Evolutionary conservation across 139 green algal genomes (phyloP), one percentile per base, ranked within the genome.

Genomic region (Monoraphidium neglectum): DNA sequence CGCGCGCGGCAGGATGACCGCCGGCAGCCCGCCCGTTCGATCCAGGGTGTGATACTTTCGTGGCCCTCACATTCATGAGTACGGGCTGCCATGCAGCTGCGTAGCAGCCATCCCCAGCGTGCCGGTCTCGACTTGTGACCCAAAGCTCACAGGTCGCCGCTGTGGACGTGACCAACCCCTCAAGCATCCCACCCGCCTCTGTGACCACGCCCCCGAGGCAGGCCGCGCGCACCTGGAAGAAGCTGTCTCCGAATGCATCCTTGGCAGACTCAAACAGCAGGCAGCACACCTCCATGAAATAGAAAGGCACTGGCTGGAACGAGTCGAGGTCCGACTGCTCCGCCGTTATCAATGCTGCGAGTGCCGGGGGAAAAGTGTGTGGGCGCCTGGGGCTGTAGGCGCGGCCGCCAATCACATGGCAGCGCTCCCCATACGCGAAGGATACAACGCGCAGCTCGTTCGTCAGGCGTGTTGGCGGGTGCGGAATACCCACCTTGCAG

Each of bases 281-380:
- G 57, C 84, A 72, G 21, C 70, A 70, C 5, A 88, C 67, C 69
- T 91, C 87, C 16, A 95, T 86, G 70, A 92, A 96, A 81, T 95
- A 90, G 62, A 89, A 92, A 3, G 92, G 92, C 63, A 95, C 76
- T 3, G 83, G 82, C 78, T 94, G 90, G 69, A 97, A 97, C 23
- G 82, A 84, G 26, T 70, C 53, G 32, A 72, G 28, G 10, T 84
- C 77, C 49, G 54, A 47, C 36, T 77, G 82, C 82, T 97, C 92
- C 59, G 87, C 74, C 1, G 86, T 78, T 26, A 92, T 62, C n/a
- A 89, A 69, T 23, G 60, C 87, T 92, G 84, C 49, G 24, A 28
- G 40, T 28, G 13, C 26, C 12, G 56, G 56, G 56, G 12, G 56
- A 21, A 21, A 5, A 13, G 23, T 13, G 24, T 63, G 24, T 13